These are phyloP conservation scores for Rhododendron molle DNA, from an alignment of 148 eudicot genomes.

Conservation along the genomic window DNA sequence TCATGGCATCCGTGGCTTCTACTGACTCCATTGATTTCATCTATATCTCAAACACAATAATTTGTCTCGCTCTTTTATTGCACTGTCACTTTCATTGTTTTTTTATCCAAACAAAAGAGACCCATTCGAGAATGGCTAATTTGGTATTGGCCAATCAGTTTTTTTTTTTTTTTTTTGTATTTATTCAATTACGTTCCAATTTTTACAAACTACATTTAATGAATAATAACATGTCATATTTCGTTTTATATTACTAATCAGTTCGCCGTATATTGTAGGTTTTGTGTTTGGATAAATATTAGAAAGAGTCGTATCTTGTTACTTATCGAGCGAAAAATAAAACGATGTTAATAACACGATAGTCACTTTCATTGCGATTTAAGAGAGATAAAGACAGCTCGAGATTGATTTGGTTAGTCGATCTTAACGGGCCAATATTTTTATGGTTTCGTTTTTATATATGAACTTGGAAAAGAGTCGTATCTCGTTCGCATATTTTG, in stretches of 20 bases:
- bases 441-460: background rate
- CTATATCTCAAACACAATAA: too few species aligned
- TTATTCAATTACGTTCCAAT: background rate
- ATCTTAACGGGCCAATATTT: background rate
- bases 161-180: background rate
- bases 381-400: too few species aligned
- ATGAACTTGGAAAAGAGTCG: too few species aligned
- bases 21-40: background rate
- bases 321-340: background rate
- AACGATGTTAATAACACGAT: background rate
- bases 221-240: background rate
- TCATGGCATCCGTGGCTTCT: background rate
- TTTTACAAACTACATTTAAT: background rate
- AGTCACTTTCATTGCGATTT: background rate
- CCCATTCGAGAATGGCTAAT: background rate
- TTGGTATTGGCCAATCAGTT: background rate
- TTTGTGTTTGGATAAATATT: background rate
- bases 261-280: background rate
- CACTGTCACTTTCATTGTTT: background rate
- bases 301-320: background rate
- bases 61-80: background rate
- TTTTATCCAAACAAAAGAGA: background rate
- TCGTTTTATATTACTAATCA: background rate
- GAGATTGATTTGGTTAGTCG: too few species aligned
- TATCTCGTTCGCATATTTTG: background rate